Percentiles rank a stretch among this genome's conserved stretches.
These are phyloP conservation scores for Scutellaria minor DNA, from an alignment of 257 asterid species.

Conservation along the genomic window DNA sequence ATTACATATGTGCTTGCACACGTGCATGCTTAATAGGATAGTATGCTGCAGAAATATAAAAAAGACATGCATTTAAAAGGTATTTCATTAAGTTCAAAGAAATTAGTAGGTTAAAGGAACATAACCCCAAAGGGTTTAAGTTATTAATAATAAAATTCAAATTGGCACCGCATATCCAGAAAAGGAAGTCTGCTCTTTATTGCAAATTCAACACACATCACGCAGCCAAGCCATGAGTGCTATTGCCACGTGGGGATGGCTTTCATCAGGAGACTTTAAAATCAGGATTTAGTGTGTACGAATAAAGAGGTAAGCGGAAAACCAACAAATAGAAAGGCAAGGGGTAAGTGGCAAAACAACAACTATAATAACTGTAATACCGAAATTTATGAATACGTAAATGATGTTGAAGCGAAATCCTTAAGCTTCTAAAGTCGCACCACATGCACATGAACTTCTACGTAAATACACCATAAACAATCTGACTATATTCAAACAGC, in stretches of 20 bases:
- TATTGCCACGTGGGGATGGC: constrained; percentile 15
- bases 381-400: constrained; percentile 10
- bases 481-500: neutral
- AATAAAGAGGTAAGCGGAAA: constrained; percentile 4
- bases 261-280: neutral
- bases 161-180: neutral
- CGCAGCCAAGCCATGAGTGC: constrained; percentile 18
- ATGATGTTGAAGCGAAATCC: constrained; percentile 20
- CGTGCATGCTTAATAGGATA: constrained; percentile 6
- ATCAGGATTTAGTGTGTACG: constrained; percentile 3
- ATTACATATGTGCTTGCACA: neutral
- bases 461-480: constrained; percentile 10
- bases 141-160: constrained; percentile 21
- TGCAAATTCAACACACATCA: neutral
- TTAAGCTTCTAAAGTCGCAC: constrained; percentile 1
- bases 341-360: constrained; percentile 17
- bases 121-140: neutral
- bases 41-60: neutral
- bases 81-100: neutral
- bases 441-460: constrained; percentile 1
- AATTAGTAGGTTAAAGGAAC: neutral
- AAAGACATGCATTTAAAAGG: neutral
- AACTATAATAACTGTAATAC: constrained; percentile 34
- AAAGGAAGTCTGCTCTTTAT: neutral
- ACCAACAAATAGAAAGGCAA: constrained; percentile 22